Evolutionary conservation across 139 green algal species (phyloP), one percentile per base, ranked within the genome.

Genomic region (Chlamydomonas incerta): DNA sequence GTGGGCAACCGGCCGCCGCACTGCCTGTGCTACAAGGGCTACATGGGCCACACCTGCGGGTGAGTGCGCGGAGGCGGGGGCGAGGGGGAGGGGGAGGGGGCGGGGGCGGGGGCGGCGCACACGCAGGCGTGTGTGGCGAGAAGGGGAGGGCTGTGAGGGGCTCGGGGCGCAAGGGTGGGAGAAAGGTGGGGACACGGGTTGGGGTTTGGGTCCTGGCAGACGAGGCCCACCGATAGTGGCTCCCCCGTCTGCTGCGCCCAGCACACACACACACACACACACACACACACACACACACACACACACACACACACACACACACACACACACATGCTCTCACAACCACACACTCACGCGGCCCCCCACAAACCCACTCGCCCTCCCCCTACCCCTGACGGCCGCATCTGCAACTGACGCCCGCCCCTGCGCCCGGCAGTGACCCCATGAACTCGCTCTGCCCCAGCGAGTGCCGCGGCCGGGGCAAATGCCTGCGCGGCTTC

Each of bases 401-500:
- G 1, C 14, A 24, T 24, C 15, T 24, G 14, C 65, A n/a, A 41
- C 63, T 28, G 18, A 26, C 26, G 3, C 26, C n/a, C 15, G 1
- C 31, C 1, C n/a, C 65, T 46, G n/a, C n/a, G 5, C 14, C n/a
- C n/a, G 5, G n/a, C 73, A 80, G 58, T 14, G 57, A 80, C n/a
- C 13, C 31, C 33, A 66, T 77, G 57, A 46, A 24, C 37, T n/a
- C 55, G 35, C 50, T 85, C 58, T 92, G 88, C 52, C 71, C 84
- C 35, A 85, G 85, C 74, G 31, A 67, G 29, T 92, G 88, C 75
- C 46, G 69, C 18, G 58, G 60, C 20, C 72, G 81, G 3, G 88
- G 88, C 37, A 66, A 33, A 0, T 92, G 89, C 86, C 71, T 50
- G 8, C 74, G 86, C 21, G 89, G 89, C 29, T 92, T 90, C 82